phyloP scores from a whole-genome alignment of 345 rosid genomes.

The Crucihimalaya himalaica region DNA sequence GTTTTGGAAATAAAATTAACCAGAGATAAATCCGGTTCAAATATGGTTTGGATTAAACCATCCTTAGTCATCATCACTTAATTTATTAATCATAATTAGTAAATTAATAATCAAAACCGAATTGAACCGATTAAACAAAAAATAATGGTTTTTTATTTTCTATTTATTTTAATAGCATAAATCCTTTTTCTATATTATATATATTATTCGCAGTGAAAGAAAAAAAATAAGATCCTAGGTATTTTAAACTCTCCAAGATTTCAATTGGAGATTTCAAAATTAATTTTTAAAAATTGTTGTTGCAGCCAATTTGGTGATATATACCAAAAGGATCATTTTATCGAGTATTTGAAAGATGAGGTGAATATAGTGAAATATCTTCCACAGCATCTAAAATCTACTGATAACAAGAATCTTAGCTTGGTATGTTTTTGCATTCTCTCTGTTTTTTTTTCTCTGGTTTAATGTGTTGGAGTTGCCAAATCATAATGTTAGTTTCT shows the following conservation, averaged over 20 bases:
- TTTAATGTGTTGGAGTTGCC: not conserved
- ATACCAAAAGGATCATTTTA: conserved; percentile 70
- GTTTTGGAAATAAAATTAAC: too few relatives aligned
- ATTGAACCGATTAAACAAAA: too few relatives aligned
- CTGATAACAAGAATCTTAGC: conserved; percentile 72
- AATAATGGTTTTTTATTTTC: too few relatives aligned
- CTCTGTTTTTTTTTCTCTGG: not conserved
- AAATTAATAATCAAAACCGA: too few relatives aligned
- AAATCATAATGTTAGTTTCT: conserved; percentile 15
- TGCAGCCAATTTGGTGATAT: conserved; percentile 88
- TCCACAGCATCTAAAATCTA: conserved; percentile 58
- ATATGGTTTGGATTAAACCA: too few relatives aligned
- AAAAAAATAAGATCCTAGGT: conserved; percentile 99
- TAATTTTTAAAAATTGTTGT: not conserved
- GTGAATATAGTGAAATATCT: conserved; percentile 72
- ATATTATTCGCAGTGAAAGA: too few relatives aligned
- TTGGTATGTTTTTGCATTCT: conserved; percentile 43
- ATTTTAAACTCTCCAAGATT: conserved; percentile 25
- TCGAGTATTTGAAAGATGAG: conserved; percentile 61
- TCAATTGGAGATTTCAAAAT: too few relatives aligned
- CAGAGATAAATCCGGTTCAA: too few relatives aligned
- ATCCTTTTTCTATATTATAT: too few relatives aligned
- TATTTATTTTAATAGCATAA: too few relatives aligned
- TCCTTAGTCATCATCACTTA: too few relatives aligned
- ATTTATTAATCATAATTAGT: too few relatives aligned